Base-by-base conservation (phyloP, 441 rosid genomes). In the Metrosideros polymorpha region DNA sequence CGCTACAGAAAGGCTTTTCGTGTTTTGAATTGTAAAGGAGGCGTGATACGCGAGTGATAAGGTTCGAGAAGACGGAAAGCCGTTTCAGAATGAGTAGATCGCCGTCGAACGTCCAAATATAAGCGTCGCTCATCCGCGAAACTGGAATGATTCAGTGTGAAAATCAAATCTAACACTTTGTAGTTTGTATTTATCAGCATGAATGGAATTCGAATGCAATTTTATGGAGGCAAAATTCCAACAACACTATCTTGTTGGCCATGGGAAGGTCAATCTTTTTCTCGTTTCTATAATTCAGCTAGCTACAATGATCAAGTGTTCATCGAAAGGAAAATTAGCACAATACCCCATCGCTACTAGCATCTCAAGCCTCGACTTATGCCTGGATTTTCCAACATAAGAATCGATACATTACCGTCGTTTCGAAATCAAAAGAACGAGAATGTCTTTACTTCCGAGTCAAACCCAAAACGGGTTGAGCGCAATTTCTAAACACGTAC, bases 31-130 rank as follows among this genome's bases (percentile, higher is more conserved):
- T 35, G 13, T 0, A 9, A 18, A 63, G 0, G 1, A 3, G 76
- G 42, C 3, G 1, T 5, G 12, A 63, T 63, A 4, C 1, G 24
- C 1, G 1, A 35, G 0, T 17, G 6, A 29, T 18, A 63, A 7
- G 12, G 29, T 61, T 1, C 17, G 3, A 30, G 6, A 4, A 61
- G 17, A 17, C 12, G 15, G 1, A 6, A 61, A 17, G 6, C 14
- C 9, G 15, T 17, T 61, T 30, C 18, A n/a, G 12, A 0, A 9
- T 0, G 3, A 22, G 32, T 63, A 4, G 76, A 63, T 22, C 6
- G 12, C 0, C 9, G 10, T 18, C 18, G 18, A 18, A 9, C 24
- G 18, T 19, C 0, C 12, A 7, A 10, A 5, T 66, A 35, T 66
- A 7, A 30, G 35, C 0, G 27, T 19, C 2, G 15, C 27, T 66